These are phyloP conservation scores for Monosporascus sp. DNA, from an alignment of 2,329 filamentous ascomycete species.

Conservation along the genomic window DNA sequence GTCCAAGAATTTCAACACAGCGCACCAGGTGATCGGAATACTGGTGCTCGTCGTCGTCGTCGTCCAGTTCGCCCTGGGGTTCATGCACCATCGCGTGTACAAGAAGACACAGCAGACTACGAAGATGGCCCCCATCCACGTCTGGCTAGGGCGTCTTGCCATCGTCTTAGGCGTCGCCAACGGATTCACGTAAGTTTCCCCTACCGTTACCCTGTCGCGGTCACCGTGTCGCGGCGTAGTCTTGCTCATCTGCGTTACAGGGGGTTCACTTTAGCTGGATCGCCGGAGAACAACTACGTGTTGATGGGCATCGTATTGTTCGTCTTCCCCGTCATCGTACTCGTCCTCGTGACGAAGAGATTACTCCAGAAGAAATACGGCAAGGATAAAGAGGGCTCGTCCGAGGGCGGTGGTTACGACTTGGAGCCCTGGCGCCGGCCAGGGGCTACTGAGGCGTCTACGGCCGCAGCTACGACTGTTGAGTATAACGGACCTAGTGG, in stretches of 20 bases:
- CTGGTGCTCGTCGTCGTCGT: constrained; percentile 47
- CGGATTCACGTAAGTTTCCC: constrained; percentile 45
- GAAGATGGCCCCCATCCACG: constrained; percentile 46
- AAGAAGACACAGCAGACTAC: constrained; percentile 44
- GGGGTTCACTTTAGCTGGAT: constrained; percentile 52
- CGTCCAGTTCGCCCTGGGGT: constrained; percentile 47
- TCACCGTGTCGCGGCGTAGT: background rate
- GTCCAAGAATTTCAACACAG: constrained; percentile 46
- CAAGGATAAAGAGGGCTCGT: constrained; percentile 20
- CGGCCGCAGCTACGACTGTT: background rate
- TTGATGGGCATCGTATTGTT: constrained; percentile 44
- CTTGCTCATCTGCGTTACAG: constrained; percentile 22
- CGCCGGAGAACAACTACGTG: constrained; percentile 39
- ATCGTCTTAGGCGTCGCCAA: constrained; percentile 50
- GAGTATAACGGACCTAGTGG: background rate
- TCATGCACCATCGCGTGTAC: constrained; percentile 50
- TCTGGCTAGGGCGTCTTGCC: constrained; percentile 51
- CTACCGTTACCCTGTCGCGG: background rate
- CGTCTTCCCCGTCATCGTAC: constrained; percentile 32
- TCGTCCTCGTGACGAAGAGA: constrained; percentile 30
- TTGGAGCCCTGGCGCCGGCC: constrained; percentile 19
- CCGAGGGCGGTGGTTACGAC: constrained; percentile 17
- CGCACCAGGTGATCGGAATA: constrained; percentile 56
- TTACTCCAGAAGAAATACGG: constrained; percentile 25
- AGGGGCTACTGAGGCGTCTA: no score